Base-by-base conservation (phyloP, 2,329 filamentous ascomycete genomes). In the Fusarium secorum region DNA sequence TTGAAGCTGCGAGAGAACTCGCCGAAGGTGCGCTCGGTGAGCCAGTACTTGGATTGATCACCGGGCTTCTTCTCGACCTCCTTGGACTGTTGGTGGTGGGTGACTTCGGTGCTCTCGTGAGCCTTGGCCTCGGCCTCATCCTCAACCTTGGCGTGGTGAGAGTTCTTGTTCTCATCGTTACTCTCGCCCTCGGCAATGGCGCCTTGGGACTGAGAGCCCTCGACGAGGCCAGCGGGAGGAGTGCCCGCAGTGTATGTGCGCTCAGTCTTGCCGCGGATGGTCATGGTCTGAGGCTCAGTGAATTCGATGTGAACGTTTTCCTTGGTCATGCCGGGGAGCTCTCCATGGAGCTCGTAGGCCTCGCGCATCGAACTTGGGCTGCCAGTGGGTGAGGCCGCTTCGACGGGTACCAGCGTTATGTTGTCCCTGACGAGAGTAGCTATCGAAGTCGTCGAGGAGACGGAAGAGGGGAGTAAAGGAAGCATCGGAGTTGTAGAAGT, bases 231-330 rank as follows among this genome's bases (percentile, higher is more conserved):
- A 32, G 86, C 82, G 10, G 77, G 78, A 13, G 35, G 86, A 80
- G 83, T 85, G 64, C 87, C 87, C 41, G 88, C 81, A 65, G 88
- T 87, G 80, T 88, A 87, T 71, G 83, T 83, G 72, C 90, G 88
- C 81, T 94, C 92, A 60, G 89, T 86, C 70, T 85, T 88, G 76
- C 93, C 93, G 63, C 88, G 88, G 78, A 96, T 85, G 70, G 89
- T 86, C 45, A 95, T 83, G 20, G 91, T 94, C 82, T 93, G 90
- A 44, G 87, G 84, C 78, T 95, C 92, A 64, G 89, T 90, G 85
- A 95, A 95, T 78, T 95, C 92, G 78, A 95, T 92, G 78, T 87
- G 84, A 76, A 96, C 84, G 76, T 94, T 85, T 74, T 93, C 89
- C 82, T 93, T 92, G 69, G 88, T 87, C 74, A 95, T 85, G 60